Evolutionary conservation across 2,329 filamentous ascomycete genomes (phyloP).

Genomic region (Teratosphaeria viscida): DNA sequence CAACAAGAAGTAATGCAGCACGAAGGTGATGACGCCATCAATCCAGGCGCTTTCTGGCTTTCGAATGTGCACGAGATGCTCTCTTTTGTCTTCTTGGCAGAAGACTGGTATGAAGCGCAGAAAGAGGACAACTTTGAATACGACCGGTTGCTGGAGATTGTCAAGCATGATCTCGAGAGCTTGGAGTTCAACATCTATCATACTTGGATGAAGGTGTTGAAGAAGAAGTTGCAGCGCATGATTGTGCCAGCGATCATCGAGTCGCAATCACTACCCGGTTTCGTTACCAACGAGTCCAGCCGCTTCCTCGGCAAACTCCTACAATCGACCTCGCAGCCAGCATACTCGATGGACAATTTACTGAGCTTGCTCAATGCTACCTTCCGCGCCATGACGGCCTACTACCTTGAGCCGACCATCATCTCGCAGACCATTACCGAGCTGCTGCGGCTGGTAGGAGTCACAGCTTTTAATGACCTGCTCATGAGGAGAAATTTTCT

Average conservation of each 20-base stretch:
- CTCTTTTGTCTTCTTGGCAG: conserved; percentile 95
- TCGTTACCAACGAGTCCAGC: conserved; percentile 97
- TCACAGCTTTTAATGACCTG: conserved; percentile 96
- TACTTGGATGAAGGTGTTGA: conserved; percentile 99
- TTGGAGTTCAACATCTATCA: conserved; percentile 99
- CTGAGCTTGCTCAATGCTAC: conserved; percentile 92
- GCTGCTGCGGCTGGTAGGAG: conserved; percentile 81
- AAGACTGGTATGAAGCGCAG: conserved; percentile 99
- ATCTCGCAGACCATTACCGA: conserved; percentile 94
- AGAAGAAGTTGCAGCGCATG: conserved; percentile 99
- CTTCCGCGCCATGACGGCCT: conserved; percentile 97
- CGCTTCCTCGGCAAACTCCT: conserved; percentile 95
- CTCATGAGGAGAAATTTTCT: conserved; percentile 97
- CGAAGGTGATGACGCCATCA: conserved; percentile 92
- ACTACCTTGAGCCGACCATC: conserved; percentile 92
- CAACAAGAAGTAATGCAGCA: conserved; percentile 99
- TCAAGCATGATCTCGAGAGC: conserved; percentile 97
- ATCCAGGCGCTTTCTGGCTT: conserved; percentile 95
- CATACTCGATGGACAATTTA: conserved; percentile 99
- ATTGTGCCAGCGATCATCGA: conserved; percentile 98
- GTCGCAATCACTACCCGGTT: conserved; percentile 93
- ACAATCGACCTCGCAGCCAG: conserved; percentile 77
- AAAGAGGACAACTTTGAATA: conserved; percentile 99
- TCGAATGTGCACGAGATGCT: conserved; percentile 99
- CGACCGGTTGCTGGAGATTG: conserved; percentile 90